Evolutionary conservation across 257 asterid species (phyloP), one percentile per base, ranked within the genome.

Genomic region (Solanum neorickii): DNA sequence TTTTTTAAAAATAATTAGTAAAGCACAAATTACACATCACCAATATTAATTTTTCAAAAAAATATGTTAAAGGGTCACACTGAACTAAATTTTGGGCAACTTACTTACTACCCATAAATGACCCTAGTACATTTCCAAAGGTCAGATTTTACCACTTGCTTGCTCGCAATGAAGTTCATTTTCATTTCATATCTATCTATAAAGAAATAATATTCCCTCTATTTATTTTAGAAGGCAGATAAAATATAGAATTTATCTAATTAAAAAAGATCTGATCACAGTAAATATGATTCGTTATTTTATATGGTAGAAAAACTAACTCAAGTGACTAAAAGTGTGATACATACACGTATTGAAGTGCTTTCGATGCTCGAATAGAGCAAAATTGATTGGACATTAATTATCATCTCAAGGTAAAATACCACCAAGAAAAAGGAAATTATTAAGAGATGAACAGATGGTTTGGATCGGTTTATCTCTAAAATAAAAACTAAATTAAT

Each of bases 81-180:
- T 29, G 11, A 69, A 69, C 52, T 37, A 74, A 74, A 74, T 2
- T 21, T 37, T 74, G 49, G 52, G 89, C 41, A 69, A 31, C 12
- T 69, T 9, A 9, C 27, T 59, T 88, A 11, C 9, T 65, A n/a
- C 18, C 87, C 90, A 84, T 87, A 72, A 88, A 20, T 77, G 90
- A 86, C 95, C 90, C 89, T 84, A 85, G 76, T 52, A 82, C 44
- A 78, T 62, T 89, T 33, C 91, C 91, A 90, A 92, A 86, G 93
- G 95, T 84, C 93, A 7, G 78, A 37, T 88, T 90, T 86, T 87
- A 87, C 83, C 70, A 77, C 83, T 46, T 59, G 16, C 27, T 46
- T 59, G 7, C 21, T 77, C 23, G n/a, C 42, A 27, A 27, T 78
- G 29, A 78, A 78, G 84, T 27, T 29, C 39, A 37, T 27, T 10